Percentiles rank a stretch among this genome's conserved stretches.
Conservation (phyloP, 345 rosid genomes). For the Eucalyptus sp. region DNA sequence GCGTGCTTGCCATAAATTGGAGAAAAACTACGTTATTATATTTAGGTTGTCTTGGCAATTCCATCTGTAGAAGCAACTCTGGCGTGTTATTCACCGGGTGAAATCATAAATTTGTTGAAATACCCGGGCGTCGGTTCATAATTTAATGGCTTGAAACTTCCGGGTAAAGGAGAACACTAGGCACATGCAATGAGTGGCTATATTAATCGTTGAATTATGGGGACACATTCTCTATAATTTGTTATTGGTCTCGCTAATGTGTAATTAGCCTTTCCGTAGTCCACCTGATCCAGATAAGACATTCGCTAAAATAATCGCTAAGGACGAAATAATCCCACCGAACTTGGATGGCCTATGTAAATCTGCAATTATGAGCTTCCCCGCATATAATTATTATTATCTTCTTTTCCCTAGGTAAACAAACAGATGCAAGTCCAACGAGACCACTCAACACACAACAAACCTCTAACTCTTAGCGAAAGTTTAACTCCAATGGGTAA, state of each 20-base stretch:
- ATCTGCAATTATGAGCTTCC: background rate
- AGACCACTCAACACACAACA: background rate
- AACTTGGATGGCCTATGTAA: background rate
- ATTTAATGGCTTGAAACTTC: background rate
- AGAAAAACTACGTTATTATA: background rate
- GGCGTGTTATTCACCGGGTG: background rate
- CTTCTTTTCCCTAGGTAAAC: background rate
- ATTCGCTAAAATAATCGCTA: background rate
- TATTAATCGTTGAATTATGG: background rate
- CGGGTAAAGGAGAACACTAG: background rate
- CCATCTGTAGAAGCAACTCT: background rate
- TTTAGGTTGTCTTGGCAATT: background rate
- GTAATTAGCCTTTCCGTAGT: background rate
- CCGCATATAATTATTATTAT: background rate
- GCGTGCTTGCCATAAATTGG: background rate
- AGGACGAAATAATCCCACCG: background rate
- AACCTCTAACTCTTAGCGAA: background rate
- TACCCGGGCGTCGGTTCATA: background rate
- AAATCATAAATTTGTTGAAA: background rate
- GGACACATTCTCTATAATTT: background rate
- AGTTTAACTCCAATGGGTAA: background rate
- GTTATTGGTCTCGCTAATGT: background rate
- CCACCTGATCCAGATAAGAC: background rate
- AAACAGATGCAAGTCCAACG: background rate
- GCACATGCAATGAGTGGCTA: background rate